Percentiles rank a stretch among this genome's conserved stretches.
These are phyloP conservation scores for Cladorrhinum sp. DNA, from an alignment of 2,329 filamentous ascomycete genomes.

Conservation along the genomic window DNA sequence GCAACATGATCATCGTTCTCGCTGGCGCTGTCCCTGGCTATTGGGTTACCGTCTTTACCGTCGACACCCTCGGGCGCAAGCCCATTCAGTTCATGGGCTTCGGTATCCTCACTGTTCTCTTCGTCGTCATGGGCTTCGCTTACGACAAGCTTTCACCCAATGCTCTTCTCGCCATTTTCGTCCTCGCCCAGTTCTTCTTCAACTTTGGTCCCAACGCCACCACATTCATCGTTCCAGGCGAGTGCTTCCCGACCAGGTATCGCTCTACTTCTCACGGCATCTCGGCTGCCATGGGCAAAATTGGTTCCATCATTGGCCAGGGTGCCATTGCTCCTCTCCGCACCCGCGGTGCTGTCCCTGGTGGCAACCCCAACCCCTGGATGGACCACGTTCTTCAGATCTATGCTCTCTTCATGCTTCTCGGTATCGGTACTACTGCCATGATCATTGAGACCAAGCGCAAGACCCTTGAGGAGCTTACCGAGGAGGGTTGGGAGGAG, in stretches of 20 bases:
- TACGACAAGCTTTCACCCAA: constrained; percentile 52
- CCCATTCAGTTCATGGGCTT: constrained; percentile 69
- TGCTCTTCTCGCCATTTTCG: constrained; percentile 55
- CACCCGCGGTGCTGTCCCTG: constrained; percentile 42
- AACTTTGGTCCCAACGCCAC: constrained; percentile 58
- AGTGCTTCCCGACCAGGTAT: constrained; percentile 56
- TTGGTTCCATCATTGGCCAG: constrained; percentile 56
- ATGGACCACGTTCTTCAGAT: constrained; percentile 76
- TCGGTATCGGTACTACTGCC: constrained; percentile 65
- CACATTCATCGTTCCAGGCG: constrained; percentile 56
- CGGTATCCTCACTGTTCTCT: constrained; percentile 57
- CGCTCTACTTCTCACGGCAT: constrained; percentile 57
- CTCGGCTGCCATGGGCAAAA: constrained; percentile 53
- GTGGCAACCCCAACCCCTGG: constrained; percentile 53
- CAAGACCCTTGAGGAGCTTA: constrained; percentile 67
- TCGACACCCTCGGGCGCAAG: constrained; percentile 74
- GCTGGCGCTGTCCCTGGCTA: constrained; percentile 79
- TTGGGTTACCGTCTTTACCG: constrained; percentile 68
- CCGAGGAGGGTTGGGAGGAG: constrained; percentile 26
- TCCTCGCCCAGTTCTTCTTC: constrained; percentile 58
- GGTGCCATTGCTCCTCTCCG: constrained; percentile 55
- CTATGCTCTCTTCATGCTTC: constrained; percentile 72
- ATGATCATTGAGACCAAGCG: constrained; percentile 71
- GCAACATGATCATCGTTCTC: constrained; percentile 74
- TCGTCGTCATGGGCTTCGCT: constrained; percentile 61